These are phyloP conservation scores for Phytophthora colocasiae DNA, from an alignment of 352 stramenopile species.

Conservation along the genomic window DNA sequence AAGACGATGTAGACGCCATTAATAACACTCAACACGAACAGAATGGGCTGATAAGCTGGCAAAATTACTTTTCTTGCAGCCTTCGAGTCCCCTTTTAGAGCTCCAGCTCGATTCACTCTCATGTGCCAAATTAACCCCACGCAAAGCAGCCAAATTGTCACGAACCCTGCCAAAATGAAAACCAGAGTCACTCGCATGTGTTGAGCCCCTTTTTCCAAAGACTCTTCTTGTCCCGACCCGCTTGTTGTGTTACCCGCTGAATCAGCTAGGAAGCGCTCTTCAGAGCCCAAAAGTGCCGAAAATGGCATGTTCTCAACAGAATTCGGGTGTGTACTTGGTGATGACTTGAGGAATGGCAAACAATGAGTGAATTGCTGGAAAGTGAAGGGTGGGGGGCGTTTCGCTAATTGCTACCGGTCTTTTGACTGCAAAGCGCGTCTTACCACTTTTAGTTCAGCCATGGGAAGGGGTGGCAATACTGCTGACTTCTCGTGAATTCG, in stretches of 20 bases:
- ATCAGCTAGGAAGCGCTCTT: constrained; percentile 19
- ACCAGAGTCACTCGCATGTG: constrained; percentile 27
- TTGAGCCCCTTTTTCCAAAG: constrained; percentile 19
- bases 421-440: too few species aligned
- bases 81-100: constrained; percentile 29
- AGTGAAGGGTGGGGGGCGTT: too few species aligned
- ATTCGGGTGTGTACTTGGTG: too few species aligned
- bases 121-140: constrained; percentile 42
- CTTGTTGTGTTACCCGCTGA: constrained; percentile 11
- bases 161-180: constrained; percentile 40
- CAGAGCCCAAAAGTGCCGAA: too few species aligned
- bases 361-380: too few species aligned
- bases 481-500: too few species aligned
- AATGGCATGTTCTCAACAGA: too few species aligned
- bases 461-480: too few species aligned
- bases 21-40: constrained; percentile 38
- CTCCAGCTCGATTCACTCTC: constrained; percentile 38
- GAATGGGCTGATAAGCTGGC: constrained; percentile 51
- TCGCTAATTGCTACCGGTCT: too few species aligned
- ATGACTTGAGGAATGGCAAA: too few species aligned
- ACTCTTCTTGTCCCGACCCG: neutral
- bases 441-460: too few species aligned
- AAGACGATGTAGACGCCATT: constrained; percentile 42
- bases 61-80: constrained; percentile 52
- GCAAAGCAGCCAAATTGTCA: constrained; percentile 51